Conservation (phyloP, 768 basidiomycete species). For the Pleurotus tuber-regium region DNA sequence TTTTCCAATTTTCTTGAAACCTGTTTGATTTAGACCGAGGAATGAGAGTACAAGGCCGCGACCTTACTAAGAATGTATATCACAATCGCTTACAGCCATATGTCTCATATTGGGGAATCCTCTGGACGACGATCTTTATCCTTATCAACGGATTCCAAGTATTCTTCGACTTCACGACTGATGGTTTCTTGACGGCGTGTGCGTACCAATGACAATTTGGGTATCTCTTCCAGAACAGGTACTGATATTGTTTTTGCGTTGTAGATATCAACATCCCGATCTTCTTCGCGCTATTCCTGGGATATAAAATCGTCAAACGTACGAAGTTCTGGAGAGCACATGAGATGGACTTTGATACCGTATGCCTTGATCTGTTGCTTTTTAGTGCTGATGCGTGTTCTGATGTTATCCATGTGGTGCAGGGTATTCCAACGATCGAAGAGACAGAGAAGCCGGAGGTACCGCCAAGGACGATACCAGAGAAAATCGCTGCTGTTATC, state of each 20-base stretch:
- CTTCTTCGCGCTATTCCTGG: conserved; percentile 40
- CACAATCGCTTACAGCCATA: conserved; percentile 44
- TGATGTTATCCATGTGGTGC: background rate
- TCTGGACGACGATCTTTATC: conserved; percentile 51
- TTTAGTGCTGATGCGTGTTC: too few species aligned
- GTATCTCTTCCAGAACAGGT: background rate
- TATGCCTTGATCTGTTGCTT: conserved; percentile 24
- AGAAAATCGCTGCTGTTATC: conserved; percentile 46
- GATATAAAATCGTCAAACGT: conserved; percentile 39
- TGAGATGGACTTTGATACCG: conserved; percentile 74
- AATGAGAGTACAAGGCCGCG: conserved; percentile 50
- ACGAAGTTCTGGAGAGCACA: conserved; percentile 50
- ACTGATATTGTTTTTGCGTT: too few species aligned
- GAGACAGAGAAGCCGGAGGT: conserved; percentile 60
- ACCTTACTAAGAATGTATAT: conserved; percentile 55
- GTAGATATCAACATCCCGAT: conserved; percentile 49
- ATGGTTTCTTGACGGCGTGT: conserved; percentile 45
- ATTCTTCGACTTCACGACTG: conserved; percentile 50
- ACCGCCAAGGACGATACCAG: conserved; percentile 46
- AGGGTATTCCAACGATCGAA: conserved; percentile 68
- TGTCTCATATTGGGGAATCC: conserved; percentile 54
- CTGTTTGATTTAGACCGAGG: conserved; percentile 42
- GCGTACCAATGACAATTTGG: conserved; percentile 15
- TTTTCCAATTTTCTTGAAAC: background rate
- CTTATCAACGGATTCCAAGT: conserved; percentile 37